Conservation (phyloP, 1,139 yeast species). For the Candida tropicalis region DNA sequence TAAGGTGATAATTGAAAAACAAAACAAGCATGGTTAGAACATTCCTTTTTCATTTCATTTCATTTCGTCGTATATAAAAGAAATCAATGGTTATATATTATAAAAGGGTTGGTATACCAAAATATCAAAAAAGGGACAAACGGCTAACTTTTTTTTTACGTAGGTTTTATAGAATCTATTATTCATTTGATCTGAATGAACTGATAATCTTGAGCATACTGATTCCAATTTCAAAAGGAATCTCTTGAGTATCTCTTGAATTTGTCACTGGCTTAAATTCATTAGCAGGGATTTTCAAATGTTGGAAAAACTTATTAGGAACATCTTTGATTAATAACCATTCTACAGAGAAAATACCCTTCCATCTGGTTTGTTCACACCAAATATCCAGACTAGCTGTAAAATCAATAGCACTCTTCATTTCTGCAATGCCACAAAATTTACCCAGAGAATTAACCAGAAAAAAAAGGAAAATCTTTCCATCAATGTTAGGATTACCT, state of each 20-base stretch:
- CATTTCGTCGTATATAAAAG: conserved; percentile 1
- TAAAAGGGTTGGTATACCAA: background rate
- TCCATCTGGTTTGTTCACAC: conserved; percentile 52
- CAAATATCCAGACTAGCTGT: conserved; percentile 45
- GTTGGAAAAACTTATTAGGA: conserved; percentile 49
- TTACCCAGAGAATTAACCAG: conserved; percentile 63
- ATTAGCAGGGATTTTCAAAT: conserved; percentile 45
- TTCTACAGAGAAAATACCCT: conserved; percentile 52
- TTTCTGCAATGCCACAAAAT: conserved; percentile 65
- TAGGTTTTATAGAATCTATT: background rate
- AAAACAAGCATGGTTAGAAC: too few species aligned
- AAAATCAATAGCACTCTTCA: conserved; percentile 45
- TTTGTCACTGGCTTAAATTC: conserved; percentile 56
- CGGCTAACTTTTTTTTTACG: background rate
- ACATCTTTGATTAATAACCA: conserved; percentile 57
- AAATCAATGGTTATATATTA: background rate
- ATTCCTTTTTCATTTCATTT: too few species aligned
- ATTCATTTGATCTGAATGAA: conserved; percentile 24
- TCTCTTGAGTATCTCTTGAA: conserved; percentile 64
- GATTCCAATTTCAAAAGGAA: conserved; percentile 46
- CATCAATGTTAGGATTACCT: conserved; percentile 18
- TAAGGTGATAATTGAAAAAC: background rate
- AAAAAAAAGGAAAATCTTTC: conserved; percentile 50
- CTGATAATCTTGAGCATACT: conserved; percentile 50
- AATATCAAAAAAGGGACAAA: background rate